A percentile compares a stretch with the other conserved stretches of the same genome.
Evolutionary conservation across 495 filamentous ascomycete genomes (phyloP).

Genomic region (Penicillium fimorum): DNA sequence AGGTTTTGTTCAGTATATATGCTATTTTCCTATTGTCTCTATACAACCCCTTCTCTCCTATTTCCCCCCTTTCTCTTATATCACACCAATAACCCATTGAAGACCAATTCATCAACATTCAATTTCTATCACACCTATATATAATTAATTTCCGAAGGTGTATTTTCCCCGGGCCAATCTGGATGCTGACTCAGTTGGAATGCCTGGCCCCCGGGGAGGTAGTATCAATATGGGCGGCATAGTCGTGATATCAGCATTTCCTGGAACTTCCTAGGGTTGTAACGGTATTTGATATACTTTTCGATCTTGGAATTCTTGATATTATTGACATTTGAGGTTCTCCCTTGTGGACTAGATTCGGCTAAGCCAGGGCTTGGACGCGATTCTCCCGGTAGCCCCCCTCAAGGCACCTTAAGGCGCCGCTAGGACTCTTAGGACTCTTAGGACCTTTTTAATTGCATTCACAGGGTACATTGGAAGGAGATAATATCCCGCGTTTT

Average conservation of each 20-base stretch:
- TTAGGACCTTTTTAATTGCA: conserved; percentile 1
- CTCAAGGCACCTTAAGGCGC: background rate
- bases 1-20: background rate
- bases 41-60: background rate
- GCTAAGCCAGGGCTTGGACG: conserved; percentile 11
- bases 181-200: conserved; percentile 6
- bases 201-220: background rate
- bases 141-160: background rate
- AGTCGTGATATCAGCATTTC: background rate
- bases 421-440: background rate
- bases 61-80: background rate
- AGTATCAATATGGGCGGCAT: background rate
- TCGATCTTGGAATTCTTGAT: background rate
- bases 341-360: conserved; percentile 4
- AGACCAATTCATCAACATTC: background rate
- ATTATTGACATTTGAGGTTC: background rate
- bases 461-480: conserved; percentile 14
- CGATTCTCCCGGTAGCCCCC: conserved; percentile 17
- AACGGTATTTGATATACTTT: background rate
- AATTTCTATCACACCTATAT: background rate
- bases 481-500: conserved; percentile 2
- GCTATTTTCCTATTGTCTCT: background rate
- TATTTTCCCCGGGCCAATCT: background rate
- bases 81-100: background rate
- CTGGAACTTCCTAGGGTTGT: background rate